Conservation (phyloP, 2,329 filamentous ascomycete genomes). For the Aspergillus eucalypticola region DNA sequence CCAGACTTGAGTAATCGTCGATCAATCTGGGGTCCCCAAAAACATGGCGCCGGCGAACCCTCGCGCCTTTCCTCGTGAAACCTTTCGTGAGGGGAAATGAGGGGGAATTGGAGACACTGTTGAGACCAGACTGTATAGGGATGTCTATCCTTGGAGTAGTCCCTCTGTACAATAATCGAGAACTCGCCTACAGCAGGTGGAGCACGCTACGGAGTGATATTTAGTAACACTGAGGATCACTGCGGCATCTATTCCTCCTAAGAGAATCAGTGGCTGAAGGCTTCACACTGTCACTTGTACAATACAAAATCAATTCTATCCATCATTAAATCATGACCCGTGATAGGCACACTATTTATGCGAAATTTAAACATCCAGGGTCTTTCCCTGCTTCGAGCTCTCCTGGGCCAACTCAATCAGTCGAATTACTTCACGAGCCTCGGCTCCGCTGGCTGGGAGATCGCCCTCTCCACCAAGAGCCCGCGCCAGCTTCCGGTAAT, state of each 20-base stretch:
- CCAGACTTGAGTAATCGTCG: conserved; percentile 4
- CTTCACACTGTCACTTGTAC: neutral
- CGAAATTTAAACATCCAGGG: conserved; percentile 38
- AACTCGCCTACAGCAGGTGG: neutral
- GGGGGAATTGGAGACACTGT: too few species aligned
- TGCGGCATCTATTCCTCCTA: neutral
- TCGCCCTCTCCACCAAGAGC: conserved; percentile 55
- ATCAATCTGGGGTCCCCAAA: conserved; percentile 12
- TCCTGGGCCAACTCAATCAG: conserved; percentile 58
- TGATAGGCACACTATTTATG: neutral
- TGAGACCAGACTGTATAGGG: too few species aligned
- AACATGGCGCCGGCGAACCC: neutral
- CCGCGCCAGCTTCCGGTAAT: conserved; percentile 60
- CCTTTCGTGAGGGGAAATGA: too few species aligned
- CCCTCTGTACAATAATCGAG: too few species aligned
- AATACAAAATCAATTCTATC: neutral
- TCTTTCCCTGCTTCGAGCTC: conserved; percentile 55
- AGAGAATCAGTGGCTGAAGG: neutral
- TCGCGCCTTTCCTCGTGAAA: too few species aligned
- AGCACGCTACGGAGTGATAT: neutral
- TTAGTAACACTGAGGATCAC: neutral
- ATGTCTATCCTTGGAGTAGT: too few species aligned
- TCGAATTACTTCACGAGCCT: conserved; percentile 56
- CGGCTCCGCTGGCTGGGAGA: conserved; percentile 56
- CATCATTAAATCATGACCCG: conserved; percentile 6